Conservation (phyloP, 805 yeast species). For the Candida broadrunensis region DNA sequence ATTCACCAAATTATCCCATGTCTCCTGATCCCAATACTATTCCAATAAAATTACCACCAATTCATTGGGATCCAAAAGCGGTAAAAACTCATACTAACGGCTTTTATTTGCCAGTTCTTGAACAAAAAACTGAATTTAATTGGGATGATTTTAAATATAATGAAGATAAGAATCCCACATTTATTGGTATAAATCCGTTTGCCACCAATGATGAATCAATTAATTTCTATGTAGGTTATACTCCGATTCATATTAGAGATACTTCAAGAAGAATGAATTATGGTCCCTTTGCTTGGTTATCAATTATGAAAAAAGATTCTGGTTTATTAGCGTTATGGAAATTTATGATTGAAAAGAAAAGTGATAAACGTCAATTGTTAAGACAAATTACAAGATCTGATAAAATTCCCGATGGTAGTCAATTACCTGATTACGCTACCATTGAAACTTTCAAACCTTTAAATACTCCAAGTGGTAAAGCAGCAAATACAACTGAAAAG, state of each 20-base stretch:
- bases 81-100: not conserved
- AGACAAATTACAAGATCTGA: not conserved
- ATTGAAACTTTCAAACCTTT: not conserved
- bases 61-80: slow-evolving; percentile 7
- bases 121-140: not conserved
- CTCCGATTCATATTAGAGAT: slow-evolving; percentile 40
- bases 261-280: slow-evolving; percentile 39
- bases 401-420: not conserved
- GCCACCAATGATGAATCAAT: slow-evolving; percentile 29
- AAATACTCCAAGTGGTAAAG: slow-evolving; percentile 3
- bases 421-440: not conserved
- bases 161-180: slow-evolving; percentile 8
- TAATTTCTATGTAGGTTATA: slow-evolving; percentile 39
- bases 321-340: slow-evolving; percentile 10
- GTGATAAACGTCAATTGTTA: slow-evolving; percentile 2
- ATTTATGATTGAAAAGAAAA: slow-evolving; percentile 5
- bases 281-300: slow-evolving; percentile 53
- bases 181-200: slow-evolving; percentile 22
- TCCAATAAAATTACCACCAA: slow-evolving; percentile 9
- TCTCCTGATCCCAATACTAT: not conserved
- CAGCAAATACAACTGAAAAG: not conserved
- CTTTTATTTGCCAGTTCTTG: not conserved
- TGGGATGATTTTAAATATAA: slow-evolving; percentile 5
- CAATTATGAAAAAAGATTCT: slow-evolving; percentile 47
- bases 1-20: not conserved